A percentile compares a stretch with the other conserved stretches of the same genome.
Conservation (phyloP, 345 rosid genomes). For the Brassica cretica region DNA sequence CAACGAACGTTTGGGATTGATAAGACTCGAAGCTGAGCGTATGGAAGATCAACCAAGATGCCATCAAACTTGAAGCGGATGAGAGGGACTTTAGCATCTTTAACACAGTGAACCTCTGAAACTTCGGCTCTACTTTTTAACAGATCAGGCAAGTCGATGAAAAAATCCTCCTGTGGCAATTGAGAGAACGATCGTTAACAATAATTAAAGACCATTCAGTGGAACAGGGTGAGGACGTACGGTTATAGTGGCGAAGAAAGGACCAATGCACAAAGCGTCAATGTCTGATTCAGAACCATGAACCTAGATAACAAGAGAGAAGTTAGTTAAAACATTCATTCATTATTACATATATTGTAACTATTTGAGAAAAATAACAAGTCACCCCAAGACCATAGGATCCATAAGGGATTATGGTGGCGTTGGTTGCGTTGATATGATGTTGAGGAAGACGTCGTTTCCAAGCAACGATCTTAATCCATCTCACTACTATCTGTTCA, state of each 20-base stretch:
- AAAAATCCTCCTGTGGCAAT: conserved; percentile 53
- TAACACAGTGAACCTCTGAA: conserved; percentile 48
- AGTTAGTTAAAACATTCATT: conserved; percentile 6
- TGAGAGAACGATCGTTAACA: conserved; percentile 5
- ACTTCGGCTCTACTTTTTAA: conserved; percentile 47
- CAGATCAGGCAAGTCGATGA: conserved; percentile 50
- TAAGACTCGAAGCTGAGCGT: conserved; percentile 47
- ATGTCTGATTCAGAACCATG: conserved; percentile 63
- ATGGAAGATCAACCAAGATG: conserved; percentile 59
- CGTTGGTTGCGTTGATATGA: conserved; percentile 44
- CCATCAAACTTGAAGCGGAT: conserved; percentile 62
- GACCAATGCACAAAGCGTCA: conserved; percentile 58
- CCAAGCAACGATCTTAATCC: conserved; percentile 60
- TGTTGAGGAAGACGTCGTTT: conserved; percentile 45
- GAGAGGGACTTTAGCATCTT: conserved; percentile 54
- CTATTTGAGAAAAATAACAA: not conserved
- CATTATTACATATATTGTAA: not conserved
- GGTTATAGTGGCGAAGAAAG: conserved; percentile 52
- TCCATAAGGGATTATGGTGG: conserved; percentile 55
- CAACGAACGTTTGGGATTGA: conserved; percentile 49
- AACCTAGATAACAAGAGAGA: conserved; percentile 39
- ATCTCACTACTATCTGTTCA: conserved; percentile 28
- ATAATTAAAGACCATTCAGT: not conserved
- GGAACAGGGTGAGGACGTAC: conserved; percentile 38
- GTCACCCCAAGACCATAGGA: conserved; percentile 64